Evolutionary conservation across 2,329 filamentous ascomycete genomes (phyloP), one percentile per base, ranked within the genome.

Genomic region (Fusarium gaditjirri): DNA sequence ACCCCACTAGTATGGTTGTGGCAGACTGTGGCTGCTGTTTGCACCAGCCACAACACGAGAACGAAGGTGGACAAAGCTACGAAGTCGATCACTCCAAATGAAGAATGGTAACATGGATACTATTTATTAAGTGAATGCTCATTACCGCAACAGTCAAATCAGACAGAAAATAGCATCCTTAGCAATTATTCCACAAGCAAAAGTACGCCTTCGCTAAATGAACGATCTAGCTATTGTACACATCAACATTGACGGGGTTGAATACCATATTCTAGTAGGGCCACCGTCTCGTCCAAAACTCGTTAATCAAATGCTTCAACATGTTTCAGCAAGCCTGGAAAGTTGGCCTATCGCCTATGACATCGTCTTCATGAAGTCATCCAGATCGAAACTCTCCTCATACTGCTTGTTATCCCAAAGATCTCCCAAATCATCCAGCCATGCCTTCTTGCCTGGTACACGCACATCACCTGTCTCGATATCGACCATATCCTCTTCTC

Each of bases 361-460:
- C 94, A 99, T 98, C 75, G 90, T 97, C 81, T 94, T 95, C 84
- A 99, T 87, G 84, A 98, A 99, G 7, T 94, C 95, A 77, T 97
- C 94, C 74, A 99, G 84, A 80, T 98, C 94, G 81, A 98, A 98
- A 82, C 97, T 97, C 84, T 99, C 96, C 83, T 98, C 94, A 82
- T 99, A 99, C 85, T 98, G 95, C 80, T 91, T 92, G 80, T 98
- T 95, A 80, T 99, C 96, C 95, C 96, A 99, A 35, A 99, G 84
- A 82, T 99, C 96, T 64, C 94, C 95, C 64, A 99, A 83, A 78
- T 98, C 96, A 80, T 99, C 96, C 70, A 98, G 84, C 89, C 95
- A 97, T 11, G 95, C 87, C 87, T 97, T 98, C 87, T 98, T 98
- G 65, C 96, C 96, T 77, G 97, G 97, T 82, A 97, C 94, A 81